Percentiles rank a stretch among this genome's conserved stretches.
Conservation (phyloP, 306 rosid genomes). For the Fragaria vesca region DNA sequence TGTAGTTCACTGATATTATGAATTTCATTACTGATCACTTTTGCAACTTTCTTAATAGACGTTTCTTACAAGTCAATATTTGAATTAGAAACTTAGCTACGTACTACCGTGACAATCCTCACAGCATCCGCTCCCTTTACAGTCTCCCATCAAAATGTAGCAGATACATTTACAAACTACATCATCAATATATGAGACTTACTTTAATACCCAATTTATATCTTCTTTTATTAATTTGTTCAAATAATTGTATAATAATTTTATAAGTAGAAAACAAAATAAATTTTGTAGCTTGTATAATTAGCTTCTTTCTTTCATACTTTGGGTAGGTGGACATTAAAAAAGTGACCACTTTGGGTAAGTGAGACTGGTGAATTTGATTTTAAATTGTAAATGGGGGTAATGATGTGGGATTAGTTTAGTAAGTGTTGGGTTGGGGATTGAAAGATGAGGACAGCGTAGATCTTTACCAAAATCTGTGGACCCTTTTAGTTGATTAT, state of each 20-base stretch:
- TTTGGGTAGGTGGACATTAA: background rate
- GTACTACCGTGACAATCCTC: too few species aligned
- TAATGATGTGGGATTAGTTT: background rate
- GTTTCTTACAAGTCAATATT: too few species aligned
- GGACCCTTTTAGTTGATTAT: constrained; percentile 22
- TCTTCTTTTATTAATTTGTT: background rate
- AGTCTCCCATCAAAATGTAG: too few species aligned
- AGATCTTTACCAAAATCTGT: constrained; percentile 29
- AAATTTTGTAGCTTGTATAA: too few species aligned
- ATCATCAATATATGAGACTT: too few species aligned
- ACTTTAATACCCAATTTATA: too few species aligned
- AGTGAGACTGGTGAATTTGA: background rate
- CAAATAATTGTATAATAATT: background rate
- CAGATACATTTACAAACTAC: background rate
- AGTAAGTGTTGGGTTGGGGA: background rate
- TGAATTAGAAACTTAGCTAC: too few species aligned
- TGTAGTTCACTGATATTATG: too few species aligned
- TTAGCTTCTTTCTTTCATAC: too few species aligned
- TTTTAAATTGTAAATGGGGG: background rate
- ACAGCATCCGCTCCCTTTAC: too few species aligned
- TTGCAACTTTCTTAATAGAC: too few species aligned
- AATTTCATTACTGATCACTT: too few species aligned
- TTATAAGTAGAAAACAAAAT: background rate
- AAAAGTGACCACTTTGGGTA: background rate
- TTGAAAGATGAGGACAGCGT: constrained; percentile 5